Evolutionary conservation across 2,329 filamentous ascomycete genomes (phyloP).

Genomic region (Colletotrichum spaethianum): DNA sequence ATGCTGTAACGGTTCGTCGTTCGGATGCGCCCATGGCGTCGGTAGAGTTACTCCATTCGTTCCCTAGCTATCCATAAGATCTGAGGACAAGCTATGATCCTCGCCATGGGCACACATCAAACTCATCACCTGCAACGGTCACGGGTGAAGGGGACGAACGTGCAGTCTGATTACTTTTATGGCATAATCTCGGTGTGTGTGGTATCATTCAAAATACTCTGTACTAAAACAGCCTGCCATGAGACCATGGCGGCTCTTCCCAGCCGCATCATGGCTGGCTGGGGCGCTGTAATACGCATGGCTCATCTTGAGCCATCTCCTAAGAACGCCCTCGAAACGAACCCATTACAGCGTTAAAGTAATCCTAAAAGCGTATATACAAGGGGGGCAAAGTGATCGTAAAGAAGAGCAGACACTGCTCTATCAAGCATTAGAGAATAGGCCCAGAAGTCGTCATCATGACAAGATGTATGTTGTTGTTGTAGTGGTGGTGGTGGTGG

Average conservation of each 20-base stretch:
- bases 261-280: slow-evolving; percentile 17
- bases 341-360: slow-evolving; percentile 36
- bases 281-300: slow-evolving; percentile 32
- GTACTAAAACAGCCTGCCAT: slow-evolving; percentile 38
- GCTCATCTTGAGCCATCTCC: slow-evolving; percentile 23
- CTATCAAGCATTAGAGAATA: slow-evolving; percentile 26
- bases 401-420: slow-evolving; percentile 24
- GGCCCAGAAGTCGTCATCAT: slow-evolving; percentile 32
- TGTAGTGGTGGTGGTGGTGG: background rate
- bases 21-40: slow-evolving; percentile 33
- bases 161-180: slow-evolving; percentile 27
- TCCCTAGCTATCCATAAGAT: background rate
- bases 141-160: slow-evolving; percentile 12
- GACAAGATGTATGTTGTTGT: slow-evolving; percentile 19
- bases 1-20: slow-evolving; percentile 18
- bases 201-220: slow-evolving; percentile 39
- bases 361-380: slow-evolving; percentile 34
- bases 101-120: background rate
- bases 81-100: slow-evolving; percentile 5
- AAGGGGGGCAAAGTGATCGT: slow-evolving; percentile 23
- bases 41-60: slow-evolving; percentile 9
- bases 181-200: slow-evolving; percentile 30
- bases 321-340: slow-evolving; percentile 33
- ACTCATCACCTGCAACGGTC: slow-evolving; percentile 10
- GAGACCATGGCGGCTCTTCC: slow-evolving; percentile 34